Evolutionary conservation across 768 basidiomycete species (phyloP), one percentile per base, ranked within the genome.

Genomic region (Auricularia sp.): DNA sequence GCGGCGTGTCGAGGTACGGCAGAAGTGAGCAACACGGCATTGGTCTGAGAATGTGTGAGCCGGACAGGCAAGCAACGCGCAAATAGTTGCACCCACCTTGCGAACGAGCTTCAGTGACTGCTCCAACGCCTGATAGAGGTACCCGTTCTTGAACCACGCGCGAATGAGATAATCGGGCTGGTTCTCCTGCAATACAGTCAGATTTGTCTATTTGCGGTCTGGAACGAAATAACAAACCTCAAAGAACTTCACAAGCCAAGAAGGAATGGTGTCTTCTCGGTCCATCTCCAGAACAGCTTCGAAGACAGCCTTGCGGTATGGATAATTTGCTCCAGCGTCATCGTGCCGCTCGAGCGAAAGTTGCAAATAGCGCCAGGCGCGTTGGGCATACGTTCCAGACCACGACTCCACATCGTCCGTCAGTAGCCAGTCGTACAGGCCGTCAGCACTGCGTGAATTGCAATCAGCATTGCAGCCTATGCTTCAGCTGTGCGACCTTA

Each of bases 311-410:
- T 91, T 90, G 60, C 83, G 82, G 72, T 97, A 96, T 64, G 80
- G 81, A 75, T 82, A 87, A 71, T 92, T 86, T 14, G 84, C 90
- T 62, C 84, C 82, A 21, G 77, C 70, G 11, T 78, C 79, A 71
- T 99, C 96, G 69, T 97, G 84, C 60, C 87, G 84, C 64, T 87
- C 84, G 66, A 98, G 78, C 21, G 87, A 83, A 68, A 86, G 81
- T 67, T 92, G 88, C 56, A 99, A 81, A 73, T 93, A 93, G 71
- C 89, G 83, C 91, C 94, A 94, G 3, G 87, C 93, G 66, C 90
- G 83, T 67, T 91, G 87, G 42, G 86, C 82, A 18, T 86, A 78
- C 5, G 88, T 83, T 3, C 95, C 95, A 21, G 88, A 82, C 88
- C 96, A 96, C 0, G 89, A 87, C 2, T 86, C 81, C 10, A 91